A percentile compares a stretch with the other conserved stretches of the same genome.
phyloP scores from a whole-genome alignment of 768 basidiomycete genomes.

The Termitomyces sp. region DNA sequence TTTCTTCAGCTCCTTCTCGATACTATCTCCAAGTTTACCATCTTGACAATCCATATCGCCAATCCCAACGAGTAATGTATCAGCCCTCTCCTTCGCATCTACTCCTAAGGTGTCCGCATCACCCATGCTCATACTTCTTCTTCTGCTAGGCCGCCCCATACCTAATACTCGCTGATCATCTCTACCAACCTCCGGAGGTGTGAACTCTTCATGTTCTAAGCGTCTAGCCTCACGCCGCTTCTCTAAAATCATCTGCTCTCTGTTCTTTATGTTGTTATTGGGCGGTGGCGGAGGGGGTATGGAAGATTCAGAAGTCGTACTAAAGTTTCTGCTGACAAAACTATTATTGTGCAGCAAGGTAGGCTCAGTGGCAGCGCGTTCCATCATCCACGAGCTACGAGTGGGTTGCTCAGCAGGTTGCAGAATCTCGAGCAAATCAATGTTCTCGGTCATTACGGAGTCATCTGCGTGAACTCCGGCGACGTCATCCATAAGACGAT shows the following conservation, averaged over 20 bases:
- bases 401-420: constrained; percentile 13
- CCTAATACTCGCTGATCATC: constrained; percentile 23
- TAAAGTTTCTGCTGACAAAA: constrained; percentile 33
- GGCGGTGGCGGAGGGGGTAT: constrained; percentile 46
- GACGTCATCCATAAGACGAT: constrained; percentile 69
- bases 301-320: constrained; percentile 33
- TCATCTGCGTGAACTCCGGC: constrained; percentile 36
- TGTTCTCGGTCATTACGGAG: constrained; percentile 36
- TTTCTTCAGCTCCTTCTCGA: constrained; percentile 68
- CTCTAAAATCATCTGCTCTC: constrained; percentile 67
- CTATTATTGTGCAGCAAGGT: constrained; percentile 32
- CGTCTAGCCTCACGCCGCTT: constrained; percentile 59
- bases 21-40: constrained; percentile 59
- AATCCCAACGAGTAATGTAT: constrained; percentile 30
- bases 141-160: constrained; percentile 46
- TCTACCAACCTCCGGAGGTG: constrained; percentile 7
- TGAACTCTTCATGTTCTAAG: constrained; percentile 41
- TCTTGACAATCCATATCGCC: constrained; percentile 27
- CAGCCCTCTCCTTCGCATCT: constrained; percentile 25
- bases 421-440: constrained; percentile 29
- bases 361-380: constrained; percentile 50
- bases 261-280: constrained; percentile 59
- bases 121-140: constrained; percentile 76
- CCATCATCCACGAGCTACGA: constrained; percentile 20
- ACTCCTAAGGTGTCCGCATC: constrained; percentile 50